Evolutionary conservation across 2,329 filamentous ascomycete genomes (phyloP), one percentile per base, ranked within the genome.

Genomic region (Cladobotryum protrusum): DNA sequence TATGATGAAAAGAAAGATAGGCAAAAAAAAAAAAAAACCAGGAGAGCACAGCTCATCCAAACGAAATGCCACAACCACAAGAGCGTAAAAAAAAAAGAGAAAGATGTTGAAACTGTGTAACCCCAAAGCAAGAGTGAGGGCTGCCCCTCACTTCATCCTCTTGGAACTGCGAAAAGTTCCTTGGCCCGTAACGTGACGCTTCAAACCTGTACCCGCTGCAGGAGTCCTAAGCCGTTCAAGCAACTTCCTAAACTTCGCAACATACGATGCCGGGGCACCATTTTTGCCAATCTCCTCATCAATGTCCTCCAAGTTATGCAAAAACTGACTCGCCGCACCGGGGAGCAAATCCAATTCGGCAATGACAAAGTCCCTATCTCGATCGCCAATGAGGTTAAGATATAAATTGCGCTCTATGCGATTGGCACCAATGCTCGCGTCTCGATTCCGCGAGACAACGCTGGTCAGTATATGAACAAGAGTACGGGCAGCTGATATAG

Each of bases 391-490:
- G 20, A 80, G 70, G 14, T 67, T 64, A 39, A 67, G 59, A 61
- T 76, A 81, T 8, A 80, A 66, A 52, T 77, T 77, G 5, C 70
- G 66, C 32, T 73, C 67, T 1, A 54, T 48, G 1, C 61, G 61
- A 1, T 55, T 58, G 1, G 56, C 48, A 3, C 59, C 59, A 8
- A 29, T 1, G 58, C 11, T 1, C 17, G 29, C 57, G 52, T 77
- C 70, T 19, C 54, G 54, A 54, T 71, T 70, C 29, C 68, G 69
- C 39, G 64, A 59, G 5, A 72, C 69, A 3, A 80, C 70, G 14
- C 66, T 61, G 34, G 66, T 60, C 18, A 81, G 68, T 42, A 79
- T 74, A 56, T 70, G 71, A 1, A 79, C 61, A 2, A 81, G 67
- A 0, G 73, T 67, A 3, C 67, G 69, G 3, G 72, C 75, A 4